Conservation (phyloP, 495 filamentous ascomycete genomes). For the Aspergillus mulundensis region DNA sequence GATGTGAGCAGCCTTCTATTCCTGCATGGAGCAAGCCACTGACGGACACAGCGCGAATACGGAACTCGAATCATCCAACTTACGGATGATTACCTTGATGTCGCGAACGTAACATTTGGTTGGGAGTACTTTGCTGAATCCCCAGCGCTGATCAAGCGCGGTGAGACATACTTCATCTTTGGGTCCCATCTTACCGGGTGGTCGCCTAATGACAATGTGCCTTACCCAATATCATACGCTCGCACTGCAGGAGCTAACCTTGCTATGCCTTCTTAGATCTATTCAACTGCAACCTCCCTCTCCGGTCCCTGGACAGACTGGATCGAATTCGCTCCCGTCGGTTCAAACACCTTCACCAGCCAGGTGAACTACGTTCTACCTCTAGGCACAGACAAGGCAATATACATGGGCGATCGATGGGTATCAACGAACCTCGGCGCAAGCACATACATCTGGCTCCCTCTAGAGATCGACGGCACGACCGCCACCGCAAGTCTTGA, state of each 20-base stretch:
- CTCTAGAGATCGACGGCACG: constrained; percentile 53
- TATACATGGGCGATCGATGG: constrained; percentile 70
- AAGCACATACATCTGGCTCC: constrained; percentile 64
- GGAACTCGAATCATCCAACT: constrained; percentile 14
- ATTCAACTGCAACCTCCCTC: constrained; percentile 32
- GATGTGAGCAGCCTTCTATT: constrained; percentile 48
- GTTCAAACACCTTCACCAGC: constrained; percentile 43
- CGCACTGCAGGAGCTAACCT: background rate
- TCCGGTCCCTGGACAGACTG: constrained; percentile 55
- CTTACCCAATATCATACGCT: background rate
- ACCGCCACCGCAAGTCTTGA: constrained; percentile 27
- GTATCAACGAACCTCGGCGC: constrained; percentile 52
- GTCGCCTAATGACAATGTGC: constrained; percentile 13
- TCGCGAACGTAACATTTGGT: constrained; percentile 38
- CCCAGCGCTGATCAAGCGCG: constrained; percentile 47
- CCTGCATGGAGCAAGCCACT: background rate
- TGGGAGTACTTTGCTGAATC: constrained; percentile 37
- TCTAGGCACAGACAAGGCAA: constrained; percentile 16
- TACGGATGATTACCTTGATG: constrained; percentile 16
- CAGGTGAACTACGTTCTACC: constrained; percentile 12
- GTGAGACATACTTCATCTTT: constrained; percentile 50
- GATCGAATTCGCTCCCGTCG: constrained; percentile 53
- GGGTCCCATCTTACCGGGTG: constrained; percentile 41
- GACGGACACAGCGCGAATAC: constrained; percentile 7
- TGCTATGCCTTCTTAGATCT: background rate